Evolutionary conservation across 2,329 filamentous ascomycete species (phyloP).

Genomic region (Claviceps cyperi): DNA sequence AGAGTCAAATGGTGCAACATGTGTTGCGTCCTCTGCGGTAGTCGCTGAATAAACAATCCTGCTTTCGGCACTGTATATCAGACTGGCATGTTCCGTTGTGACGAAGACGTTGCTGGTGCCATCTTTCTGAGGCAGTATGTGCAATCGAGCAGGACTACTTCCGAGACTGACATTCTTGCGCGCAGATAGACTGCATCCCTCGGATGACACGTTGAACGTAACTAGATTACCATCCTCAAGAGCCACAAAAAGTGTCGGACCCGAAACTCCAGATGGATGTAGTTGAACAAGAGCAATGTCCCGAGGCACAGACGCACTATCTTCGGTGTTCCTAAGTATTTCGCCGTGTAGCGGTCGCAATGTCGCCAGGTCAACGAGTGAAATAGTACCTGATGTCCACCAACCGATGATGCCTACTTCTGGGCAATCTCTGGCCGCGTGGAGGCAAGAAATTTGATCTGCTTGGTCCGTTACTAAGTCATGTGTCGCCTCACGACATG

Average conservation of each 20-base stretch:
- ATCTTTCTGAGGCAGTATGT: conserved; percentile 55
- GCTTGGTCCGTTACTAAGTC: conserved; percentile 20
- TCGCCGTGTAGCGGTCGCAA: conserved; percentile 53
- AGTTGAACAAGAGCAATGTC: conserved; percentile 70
- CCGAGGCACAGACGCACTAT: conserved; percentile 66
- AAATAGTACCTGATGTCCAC: conserved; percentile 70
- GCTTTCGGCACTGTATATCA: conserved; percentile 83
- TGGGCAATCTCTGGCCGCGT: conserved; percentile 49
- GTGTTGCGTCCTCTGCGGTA: conserved; percentile 72
- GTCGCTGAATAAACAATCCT: conserved; percentile 87
- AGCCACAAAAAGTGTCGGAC: conserved; percentile 70
- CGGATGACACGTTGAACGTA: conserved; percentile 57
- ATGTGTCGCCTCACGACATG: conserved; percentile 44
- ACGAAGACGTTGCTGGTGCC: conserved; percentile 73
- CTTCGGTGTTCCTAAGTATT: conserved; percentile 41
- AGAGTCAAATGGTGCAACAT: conserved; percentile 69
- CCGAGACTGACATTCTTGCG: conserved; percentile 76
- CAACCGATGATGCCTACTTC: conserved; percentile 69
- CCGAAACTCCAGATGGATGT: conserved; percentile 40
- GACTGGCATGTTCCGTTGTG: conserved; percentile 82
- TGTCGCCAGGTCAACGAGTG: conserved; percentile 53
- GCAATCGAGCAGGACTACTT: conserved; percentile 69
- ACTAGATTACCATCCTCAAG: conserved; percentile 88
- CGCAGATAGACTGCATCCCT: conserved; percentile 48
- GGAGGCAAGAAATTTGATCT: conserved; percentile 75